These are phyloP conservation scores for Penicillium chermesinum DNA, from an alignment of 495 filamentous ascomycete genomes.

Conservation along the genomic window DNA sequence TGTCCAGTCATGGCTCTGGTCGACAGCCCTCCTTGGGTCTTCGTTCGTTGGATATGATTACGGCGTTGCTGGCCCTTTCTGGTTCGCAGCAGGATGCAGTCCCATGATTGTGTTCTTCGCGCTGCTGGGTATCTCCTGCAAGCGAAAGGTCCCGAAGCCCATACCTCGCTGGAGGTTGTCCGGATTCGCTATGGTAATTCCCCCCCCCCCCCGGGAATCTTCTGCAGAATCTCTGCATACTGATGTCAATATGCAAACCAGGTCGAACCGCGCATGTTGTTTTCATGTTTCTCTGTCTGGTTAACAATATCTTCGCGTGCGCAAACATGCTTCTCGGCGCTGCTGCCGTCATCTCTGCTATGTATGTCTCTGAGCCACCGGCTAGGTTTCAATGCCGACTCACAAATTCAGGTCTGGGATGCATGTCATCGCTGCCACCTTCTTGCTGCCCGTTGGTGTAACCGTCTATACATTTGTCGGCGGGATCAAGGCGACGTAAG, in stretches of 20 bases:
- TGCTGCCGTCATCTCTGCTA: conserved; percentile 12
- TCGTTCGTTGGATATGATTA: conserved; percentile 1
- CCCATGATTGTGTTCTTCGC: conserved; percentile 2
- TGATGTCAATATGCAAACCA: too few species aligned
- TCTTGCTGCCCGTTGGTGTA: conserved; percentile 1
- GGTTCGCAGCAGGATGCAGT: conserved; percentile 4
- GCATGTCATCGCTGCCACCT: background rate
- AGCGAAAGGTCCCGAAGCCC: conserved; percentile 2
- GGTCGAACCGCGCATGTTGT: conserved; percentile 2
- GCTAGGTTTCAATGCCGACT: background rate
- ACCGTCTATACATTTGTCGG: conserved; percentile 3
- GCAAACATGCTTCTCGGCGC: conserved; percentile 3
- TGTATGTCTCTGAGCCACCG: conserved; percentile 19
- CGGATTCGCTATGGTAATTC: conserved; percentile 2
- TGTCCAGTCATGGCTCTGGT: background rate
- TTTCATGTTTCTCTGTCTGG: background rate
- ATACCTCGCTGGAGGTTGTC: conserved; percentile 1
- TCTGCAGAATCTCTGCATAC: too few species aligned
- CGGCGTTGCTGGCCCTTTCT: conserved; percentile 1
- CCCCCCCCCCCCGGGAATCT: too few species aligned
- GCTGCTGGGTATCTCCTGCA: conserved; percentile 1
- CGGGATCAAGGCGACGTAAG: conserved; percentile 2
- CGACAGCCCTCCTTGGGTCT: background rate
- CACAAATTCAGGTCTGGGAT: conserved; percentile 2
- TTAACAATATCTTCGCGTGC: conserved; percentile 2